Base-by-base conservation (phyloP, 495 filamentous ascomycete genomes). In the Patellaria atrata region DNA sequence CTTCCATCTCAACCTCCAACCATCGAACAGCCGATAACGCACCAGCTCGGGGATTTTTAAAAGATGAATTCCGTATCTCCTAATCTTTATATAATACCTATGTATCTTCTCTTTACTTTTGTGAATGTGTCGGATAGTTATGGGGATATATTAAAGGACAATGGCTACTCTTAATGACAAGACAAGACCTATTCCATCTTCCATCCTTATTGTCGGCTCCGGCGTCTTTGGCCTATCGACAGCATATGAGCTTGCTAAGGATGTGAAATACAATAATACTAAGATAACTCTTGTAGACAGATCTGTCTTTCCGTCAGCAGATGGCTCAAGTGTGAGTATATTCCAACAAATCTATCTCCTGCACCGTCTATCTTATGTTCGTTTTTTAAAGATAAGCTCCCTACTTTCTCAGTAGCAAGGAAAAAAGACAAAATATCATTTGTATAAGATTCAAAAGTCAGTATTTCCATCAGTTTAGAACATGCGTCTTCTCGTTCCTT, bases 171-270 rank as follows among this genome's bases (percentile, higher is more conserved):
- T 35, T 20, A 14, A 33, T 3, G 9, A 25, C 14, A 10, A 28
- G 25, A 14, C 37, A 21, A 9, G 4, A 4, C 9, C 13, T 17
- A 30, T 46, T 4, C 42, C 45, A 8, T 38, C 46, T 8, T 49
- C 46, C 5, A 37, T 49, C 47, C 53, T 77, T 31, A 73, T 78
- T 33, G 55, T 79, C 33, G 75, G 75, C 25, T 65, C 67, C 12
- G 76, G 76, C 15, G 69, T 75, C 33, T 79, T 79, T 47, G 75
- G 75, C 13, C 68, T 68, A 2, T 69, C 68, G 4, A 79, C 76
- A 3, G 75, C 74, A 15, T 65, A 68, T n/a, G 57, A 73, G 43
- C 63, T 79, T 3, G 63, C 62, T 43, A 56, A 57, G 26, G 43
- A 45, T 22, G 33, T 38, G 8, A 54, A 52, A 26, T 61, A 64